phyloP scores from a whole-genome alignment of 257 asterid genomes.

The Primulina huaijiensis region DNA sequence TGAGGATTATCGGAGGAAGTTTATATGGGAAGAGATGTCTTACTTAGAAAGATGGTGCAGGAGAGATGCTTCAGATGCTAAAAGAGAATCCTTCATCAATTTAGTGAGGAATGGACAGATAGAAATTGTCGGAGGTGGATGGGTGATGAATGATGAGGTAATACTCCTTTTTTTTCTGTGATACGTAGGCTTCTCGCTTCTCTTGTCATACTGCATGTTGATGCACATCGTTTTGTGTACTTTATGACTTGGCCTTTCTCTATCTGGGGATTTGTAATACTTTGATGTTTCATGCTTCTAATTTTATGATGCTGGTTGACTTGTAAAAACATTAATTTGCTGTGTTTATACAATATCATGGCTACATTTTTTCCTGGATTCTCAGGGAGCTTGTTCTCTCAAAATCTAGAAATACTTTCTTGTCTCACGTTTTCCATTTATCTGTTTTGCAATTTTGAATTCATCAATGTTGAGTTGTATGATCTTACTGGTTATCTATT shows the following conservation, averaged over 20 bases:
- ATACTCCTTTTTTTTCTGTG: conserved; percentile 20
- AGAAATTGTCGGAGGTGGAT: conserved; percentile 99
- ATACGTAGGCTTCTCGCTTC: background rate
- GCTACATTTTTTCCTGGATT: background rate
- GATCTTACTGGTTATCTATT: conserved; percentile 27
- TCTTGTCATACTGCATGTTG: background rate
- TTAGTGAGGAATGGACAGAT: conserved; percentile 85
- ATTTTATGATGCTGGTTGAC: background rate
- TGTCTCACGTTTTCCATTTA: background rate
- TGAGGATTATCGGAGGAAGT: conserved; percentile 84
- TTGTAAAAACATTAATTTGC: background rate
- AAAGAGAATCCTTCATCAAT: conserved; percentile 64
- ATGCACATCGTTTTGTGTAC: background rate
- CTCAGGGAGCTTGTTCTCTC: conserved; percentile 1
- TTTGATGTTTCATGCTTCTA: conserved; percentile 4
- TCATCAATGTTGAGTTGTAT: conserved; percentile 15
- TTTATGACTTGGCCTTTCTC: conserved; percentile 13
- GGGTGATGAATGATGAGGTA: conserved; percentile 99
- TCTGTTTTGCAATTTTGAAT: conserved; percentile 7
- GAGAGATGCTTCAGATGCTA: conserved; percentile 80
- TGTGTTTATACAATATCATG: conserved; percentile 10
- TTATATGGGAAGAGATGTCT: conserved; percentile 99
- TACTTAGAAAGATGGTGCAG: conserved; percentile 99
- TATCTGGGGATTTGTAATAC: conserved; percentile 11
- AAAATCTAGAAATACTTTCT: background rate